A percentile compares a stretch with the other conserved stretches of the same genome.
Conservation (phyloP, 306 rosid genomes). For the Aeschynomene evenia region DNA sequence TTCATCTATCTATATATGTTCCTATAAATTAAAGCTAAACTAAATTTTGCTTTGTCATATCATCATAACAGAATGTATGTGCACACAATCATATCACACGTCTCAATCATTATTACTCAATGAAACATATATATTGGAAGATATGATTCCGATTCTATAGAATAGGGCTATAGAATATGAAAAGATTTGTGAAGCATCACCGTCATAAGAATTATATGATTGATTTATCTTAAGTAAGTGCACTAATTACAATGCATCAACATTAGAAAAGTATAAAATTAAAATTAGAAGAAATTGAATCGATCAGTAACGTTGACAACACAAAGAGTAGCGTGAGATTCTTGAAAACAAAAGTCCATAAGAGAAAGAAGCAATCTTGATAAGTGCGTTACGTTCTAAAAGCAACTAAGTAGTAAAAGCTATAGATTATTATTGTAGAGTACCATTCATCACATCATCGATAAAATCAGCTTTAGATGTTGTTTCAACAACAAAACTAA, state of each 20-base stretch:
- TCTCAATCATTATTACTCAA: constrained; percentile 31
- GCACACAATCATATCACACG: neutral
- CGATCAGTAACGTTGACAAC: constrained; percentile 31
- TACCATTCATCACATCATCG: neutral
- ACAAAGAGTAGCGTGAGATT: constrained; percentile 27
- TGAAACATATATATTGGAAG: neutral
- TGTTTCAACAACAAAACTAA: neutral
- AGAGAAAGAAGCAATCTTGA: neutral
- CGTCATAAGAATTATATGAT: too few relatives aligned
- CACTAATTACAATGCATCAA: constrained; percentile 22
- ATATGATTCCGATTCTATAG: neutral
- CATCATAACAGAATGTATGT: constrained; percentile 10
- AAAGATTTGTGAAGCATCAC: too few relatives aligned
- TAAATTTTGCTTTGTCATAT: neutral
- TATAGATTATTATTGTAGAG: too few relatives aligned
- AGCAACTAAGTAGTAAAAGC: neutral
- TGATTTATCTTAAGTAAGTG: too few relatives aligned
- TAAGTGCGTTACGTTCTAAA: constrained; percentile 13
- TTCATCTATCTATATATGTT: constrained; percentile 6
- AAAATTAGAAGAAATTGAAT: constrained; percentile 12
- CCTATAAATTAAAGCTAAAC: neutral
- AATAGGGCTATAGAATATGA: too few relatives aligned
- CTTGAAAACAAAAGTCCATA: constrained; percentile 14
- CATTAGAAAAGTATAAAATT: too few relatives aligned
- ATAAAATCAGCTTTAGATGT: neutral